Evolutionary conservation across 2,329 filamentous ascomycete species (phyloP), one percentile per base, ranked within the genome.

Genomic region (Fusarium dlaminii): DNA sequence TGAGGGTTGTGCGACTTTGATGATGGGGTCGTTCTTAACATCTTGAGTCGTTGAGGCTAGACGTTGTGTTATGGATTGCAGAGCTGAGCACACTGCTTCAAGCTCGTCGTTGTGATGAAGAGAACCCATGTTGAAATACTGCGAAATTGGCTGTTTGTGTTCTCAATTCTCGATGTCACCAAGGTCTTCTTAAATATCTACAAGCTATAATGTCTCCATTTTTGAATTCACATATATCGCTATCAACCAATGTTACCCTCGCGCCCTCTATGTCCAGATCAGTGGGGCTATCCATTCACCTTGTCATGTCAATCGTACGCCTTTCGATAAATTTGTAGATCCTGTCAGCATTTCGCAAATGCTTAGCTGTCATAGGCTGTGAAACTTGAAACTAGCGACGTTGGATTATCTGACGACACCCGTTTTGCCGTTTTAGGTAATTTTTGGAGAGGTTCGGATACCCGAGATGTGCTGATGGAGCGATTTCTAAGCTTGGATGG

Each of bases 1-100:
- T 13, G 54, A 32, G 5, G 68, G 57, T 17, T 72, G 63, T 11
- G 63, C 69, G 29, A 72, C 57, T 52, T 72, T 72, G 46, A 72
- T 72, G 17, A 72, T 72, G 4, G 54, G 57, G 42, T 72, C 69
- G 9, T 60, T 18, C 27, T 59, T 24, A 0, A 72, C 68, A 22
- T 72, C 27, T 36, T 72, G 68, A 0, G 68, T 72, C 5, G 48
- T 72, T 36, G 63, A 32, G 8, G 32, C 63, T 8, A 72, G 17
- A 3, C 48, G 68, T 7, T 56, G n/a, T 8, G 48, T 20, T 8
- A 73, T 43, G 8, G 60, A 65, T 24, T 73, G 45, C 5, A 73
- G 34, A 5, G 70, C 46, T 34, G 66, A 60, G 20, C 49, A 52
- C 8, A 66, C 70, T 7, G 46, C 56, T 12, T 63, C 60, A n/a